Percentiles rank a stretch among this genome's conserved stretches.
Conservation (phyloP, 306 rosid species). For the Crotalaria pallida region DNA sequence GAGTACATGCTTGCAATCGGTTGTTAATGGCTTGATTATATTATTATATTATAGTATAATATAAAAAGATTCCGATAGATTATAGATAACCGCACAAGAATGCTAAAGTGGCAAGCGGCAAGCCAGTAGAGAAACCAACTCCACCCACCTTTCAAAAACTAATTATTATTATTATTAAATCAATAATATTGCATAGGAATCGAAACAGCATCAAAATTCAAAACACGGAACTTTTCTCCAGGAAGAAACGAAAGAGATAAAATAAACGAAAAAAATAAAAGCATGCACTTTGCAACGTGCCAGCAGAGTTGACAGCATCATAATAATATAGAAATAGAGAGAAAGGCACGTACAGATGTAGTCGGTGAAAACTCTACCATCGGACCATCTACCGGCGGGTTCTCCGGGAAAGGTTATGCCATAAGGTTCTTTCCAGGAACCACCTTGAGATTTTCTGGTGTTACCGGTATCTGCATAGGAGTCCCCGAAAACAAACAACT, state of each 20-base stretch:
- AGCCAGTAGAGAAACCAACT: slow-evolving; percentile 16
- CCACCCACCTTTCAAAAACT: slow-evolving; percentile 4
- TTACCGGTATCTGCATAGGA: slow-evolving; percentile 20
- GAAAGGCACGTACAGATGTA: neutral
- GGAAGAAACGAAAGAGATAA: neutral
- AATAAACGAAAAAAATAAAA: neutral
- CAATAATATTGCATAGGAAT: neutral
- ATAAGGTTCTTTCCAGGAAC: neutral
- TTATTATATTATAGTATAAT: too few relatives aligned
- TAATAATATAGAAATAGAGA: too few relatives aligned
- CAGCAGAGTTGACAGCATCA: neutral
- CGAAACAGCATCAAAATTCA: neutral
- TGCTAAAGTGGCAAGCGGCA: slow-evolving; percentile 13
- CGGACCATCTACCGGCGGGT: slow-evolving; percentile 19
- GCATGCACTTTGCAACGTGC: neutral
- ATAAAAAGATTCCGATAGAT: too few relatives aligned
- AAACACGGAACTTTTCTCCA: neutral
- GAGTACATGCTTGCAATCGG: too few relatives aligned
- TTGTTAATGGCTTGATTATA: too few relatives aligned
- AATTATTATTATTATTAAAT: too few relatives aligned
- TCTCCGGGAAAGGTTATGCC: slow-evolving; percentile 20
- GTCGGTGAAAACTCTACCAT: slow-evolving; percentile 12
- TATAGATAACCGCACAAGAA: slow-evolving; percentile 1
- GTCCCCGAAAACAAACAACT: slow-evolving; percentile 24
- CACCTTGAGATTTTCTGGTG: neutral